Percentiles rank a stretch among this genome's conserved stretches.
These are phyloP conservation scores for Fusarium torulosum DNA, from an alignment of 2,329 filamentous ascomycete genomes.

Conservation along the genomic window DNA sequence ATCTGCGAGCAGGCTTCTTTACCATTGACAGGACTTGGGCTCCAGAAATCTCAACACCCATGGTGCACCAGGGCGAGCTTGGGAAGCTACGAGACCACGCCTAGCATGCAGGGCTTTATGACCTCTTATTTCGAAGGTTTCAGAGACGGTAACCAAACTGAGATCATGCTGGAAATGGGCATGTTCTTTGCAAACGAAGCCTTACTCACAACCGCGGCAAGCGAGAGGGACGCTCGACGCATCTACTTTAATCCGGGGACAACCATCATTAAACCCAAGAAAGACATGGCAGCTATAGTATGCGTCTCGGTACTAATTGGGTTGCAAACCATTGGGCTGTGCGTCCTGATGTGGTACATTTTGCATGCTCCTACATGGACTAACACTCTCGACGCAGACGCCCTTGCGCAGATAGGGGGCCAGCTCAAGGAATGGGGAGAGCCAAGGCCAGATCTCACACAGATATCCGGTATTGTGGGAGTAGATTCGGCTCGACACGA, in stretches of 20 bases:
- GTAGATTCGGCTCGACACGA: not conserved
- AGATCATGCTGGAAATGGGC: conserved; percentile 15
- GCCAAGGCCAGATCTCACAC: not conserved
- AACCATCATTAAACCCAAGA: conserved; percentile 13
- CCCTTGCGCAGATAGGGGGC: conserved; percentile 8
- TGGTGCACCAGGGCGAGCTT: accelerated
- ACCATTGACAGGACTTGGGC: not conserved
- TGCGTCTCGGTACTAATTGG: conserved; percentile 10
- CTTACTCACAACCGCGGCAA: not conserved
- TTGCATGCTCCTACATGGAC: conserved; percentile 25
- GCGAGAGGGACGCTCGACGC: not conserved
- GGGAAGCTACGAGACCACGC: no score
- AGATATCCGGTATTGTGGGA: conserved; percentile 3
- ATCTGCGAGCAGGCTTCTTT: conserved; percentile 5
- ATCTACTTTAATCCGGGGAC: conserved; percentile 6
- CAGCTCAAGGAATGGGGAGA: conserved; percentile 25
- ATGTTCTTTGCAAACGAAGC: conserved; percentile 38
- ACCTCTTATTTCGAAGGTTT: not conserved
- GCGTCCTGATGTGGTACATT: conserved; percentile 10
- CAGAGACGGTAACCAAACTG: not conserved
- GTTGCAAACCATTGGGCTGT: conserved; percentile 14
- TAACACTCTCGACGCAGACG: conserved; percentile 20
- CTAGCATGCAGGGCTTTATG: not conserved
- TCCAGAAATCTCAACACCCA: no score
- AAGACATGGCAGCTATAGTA: not conserved